These are phyloP conservation scores for Solanum bulbocastanum DNA, from an alignment of 257 asterid genomes.

Conservation along the genomic window DNA sequence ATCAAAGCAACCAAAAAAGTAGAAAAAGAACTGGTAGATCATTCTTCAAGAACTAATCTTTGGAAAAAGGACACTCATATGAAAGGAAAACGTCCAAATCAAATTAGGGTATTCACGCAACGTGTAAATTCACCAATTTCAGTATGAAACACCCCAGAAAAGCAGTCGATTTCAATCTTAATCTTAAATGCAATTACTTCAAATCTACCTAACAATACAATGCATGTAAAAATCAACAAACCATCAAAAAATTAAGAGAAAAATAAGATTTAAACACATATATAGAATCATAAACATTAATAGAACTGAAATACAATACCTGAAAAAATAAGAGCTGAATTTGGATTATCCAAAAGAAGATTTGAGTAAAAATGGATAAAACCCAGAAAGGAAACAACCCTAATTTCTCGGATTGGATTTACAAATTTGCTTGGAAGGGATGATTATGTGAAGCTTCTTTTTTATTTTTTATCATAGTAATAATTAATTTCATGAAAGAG, in stretches of 20 bases:
- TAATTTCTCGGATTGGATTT: background rate
- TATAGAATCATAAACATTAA: background rate
- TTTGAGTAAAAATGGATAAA: background rate
- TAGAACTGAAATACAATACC: background rate
- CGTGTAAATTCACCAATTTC: background rate
- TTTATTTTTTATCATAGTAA: background rate
- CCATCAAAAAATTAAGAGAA: background rate
- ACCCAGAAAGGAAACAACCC: background rate
- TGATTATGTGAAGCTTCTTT: background rate
- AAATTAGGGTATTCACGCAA: background rate
- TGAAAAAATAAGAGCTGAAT: background rate
- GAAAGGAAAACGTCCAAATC: background rate
- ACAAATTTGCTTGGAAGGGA: background rate
- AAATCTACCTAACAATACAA: background rate
- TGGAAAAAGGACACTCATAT: background rate
- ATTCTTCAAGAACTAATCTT: background rate
- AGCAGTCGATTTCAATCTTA: background rate
- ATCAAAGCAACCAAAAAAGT: background rate
- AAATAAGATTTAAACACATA: background rate
- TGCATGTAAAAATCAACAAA: background rate
- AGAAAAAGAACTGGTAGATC: background rate
- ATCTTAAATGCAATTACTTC: background rate
- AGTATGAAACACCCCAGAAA: background rate
- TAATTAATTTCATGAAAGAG: background rate
- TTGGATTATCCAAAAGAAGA: background rate